Conservation (phyloP, 2,329 filamentous ascomycete species). For the Hymenoscyphus fraxineus region DNA sequence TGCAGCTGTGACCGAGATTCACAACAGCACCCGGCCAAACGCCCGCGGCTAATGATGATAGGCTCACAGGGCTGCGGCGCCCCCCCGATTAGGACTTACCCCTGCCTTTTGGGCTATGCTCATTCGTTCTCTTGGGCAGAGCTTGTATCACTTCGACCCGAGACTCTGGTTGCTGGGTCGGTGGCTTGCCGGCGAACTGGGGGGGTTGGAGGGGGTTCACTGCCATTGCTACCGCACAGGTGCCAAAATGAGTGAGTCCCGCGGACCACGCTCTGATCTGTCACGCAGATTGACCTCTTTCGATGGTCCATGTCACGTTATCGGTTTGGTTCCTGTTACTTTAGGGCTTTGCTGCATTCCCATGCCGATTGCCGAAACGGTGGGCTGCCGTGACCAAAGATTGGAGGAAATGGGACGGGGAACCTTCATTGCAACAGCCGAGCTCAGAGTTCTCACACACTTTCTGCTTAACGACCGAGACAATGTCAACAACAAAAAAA, state of each 20-base stretch:
- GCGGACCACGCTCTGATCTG: not conserved
- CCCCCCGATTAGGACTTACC: not conserved
- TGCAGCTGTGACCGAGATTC: conserved; percentile 15
- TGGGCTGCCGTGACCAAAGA: not conserved
- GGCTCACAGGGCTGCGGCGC: conserved; percentile 1
- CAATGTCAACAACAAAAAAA: not conserved
- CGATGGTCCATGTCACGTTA: not conserved
- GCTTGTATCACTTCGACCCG: not conserved
- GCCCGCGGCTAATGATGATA: conserved; percentile 18
- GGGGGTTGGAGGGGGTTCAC: not conserved
- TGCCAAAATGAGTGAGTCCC: not conserved
- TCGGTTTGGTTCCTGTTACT: not conserved
- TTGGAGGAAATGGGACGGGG: not conserved
- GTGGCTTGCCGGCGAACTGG: not conserved
- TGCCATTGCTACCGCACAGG: not conserved
- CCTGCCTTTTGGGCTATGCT: not conserved
- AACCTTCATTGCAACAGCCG: not conserved
- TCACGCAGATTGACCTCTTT: not conserved
- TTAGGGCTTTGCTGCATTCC: not conserved
- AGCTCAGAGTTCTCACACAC: not conserved
- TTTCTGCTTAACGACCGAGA: not conserved
- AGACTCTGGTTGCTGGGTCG: conserved; percentile 3
- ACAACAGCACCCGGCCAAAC: conserved; percentile 7
- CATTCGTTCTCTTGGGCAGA: conserved; percentile 5
- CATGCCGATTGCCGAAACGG: conserved; percentile 1